Percentiles rank a stretch among this genome's conserved stretches.
phyloP scores from a whole-genome alignment of 768 basidiomycete species.

The Favolaschia claudopus region DNA sequence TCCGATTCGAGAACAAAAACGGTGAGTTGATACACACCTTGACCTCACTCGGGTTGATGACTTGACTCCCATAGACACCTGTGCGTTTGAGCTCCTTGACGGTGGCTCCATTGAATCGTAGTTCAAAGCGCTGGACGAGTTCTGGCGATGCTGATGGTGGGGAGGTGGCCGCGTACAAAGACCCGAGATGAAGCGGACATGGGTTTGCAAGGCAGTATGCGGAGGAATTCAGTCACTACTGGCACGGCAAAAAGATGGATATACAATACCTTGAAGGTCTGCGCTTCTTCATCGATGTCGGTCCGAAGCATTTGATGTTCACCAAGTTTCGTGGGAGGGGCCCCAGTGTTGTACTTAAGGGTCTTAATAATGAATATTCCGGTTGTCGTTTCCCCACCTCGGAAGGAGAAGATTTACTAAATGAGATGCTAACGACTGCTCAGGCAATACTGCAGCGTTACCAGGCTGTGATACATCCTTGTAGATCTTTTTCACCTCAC shows the following conservation, averaged over 20 bases:
- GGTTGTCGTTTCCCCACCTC: too few species aligned
- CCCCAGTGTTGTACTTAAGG: too few species aligned
- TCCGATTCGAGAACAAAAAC: too few species aligned
- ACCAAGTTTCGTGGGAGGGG: background rate
- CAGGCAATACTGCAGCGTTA: too few species aligned
- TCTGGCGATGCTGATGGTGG: background rate
- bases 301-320: conserved; percentile 14
- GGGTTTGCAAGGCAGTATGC: background rate
- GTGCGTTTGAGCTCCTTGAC: background rate
- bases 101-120: background rate
- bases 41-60: conserved; percentile 3
- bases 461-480: too few species aligned
- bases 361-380: too few species aligned
- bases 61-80: background rate
- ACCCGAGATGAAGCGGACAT: conserved; percentile 9
- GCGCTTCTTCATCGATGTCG: background rate
- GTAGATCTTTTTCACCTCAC: too few species aligned
- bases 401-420: too few species aligned
- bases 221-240: background rate
- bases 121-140: conserved; percentile 1
- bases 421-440: too few species aligned
- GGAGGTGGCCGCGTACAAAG: background rate
- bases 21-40: background rate
- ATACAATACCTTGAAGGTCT: conserved; percentile 12
- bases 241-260: background rate